Evolutionary conservation across 331 rosid genomes (phyloP), one percentile per base, ranked within the genome.

Genomic region (Erythrophleum ivorense): DNA sequence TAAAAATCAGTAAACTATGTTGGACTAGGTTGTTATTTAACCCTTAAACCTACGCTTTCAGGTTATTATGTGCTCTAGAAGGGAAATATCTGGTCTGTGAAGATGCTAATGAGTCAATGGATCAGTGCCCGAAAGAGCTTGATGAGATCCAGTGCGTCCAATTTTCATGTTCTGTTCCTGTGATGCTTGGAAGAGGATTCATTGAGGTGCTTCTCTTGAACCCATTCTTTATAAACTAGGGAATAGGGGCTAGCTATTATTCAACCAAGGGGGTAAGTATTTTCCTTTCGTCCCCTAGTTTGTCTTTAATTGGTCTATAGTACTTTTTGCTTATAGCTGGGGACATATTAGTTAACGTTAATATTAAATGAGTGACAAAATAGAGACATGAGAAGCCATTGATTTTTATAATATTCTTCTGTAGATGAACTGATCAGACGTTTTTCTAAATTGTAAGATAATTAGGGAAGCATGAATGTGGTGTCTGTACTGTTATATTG

Each of bases 61-160:
- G 97, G 94, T 84, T 92, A 85, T 86, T 92, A 73, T 92, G 98
- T 85, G 94, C 93, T 60, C 83, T 94, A 45, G 97, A 94, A 86
- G 98, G 98, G 78, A 86, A 86, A 57, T 92, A 88, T 94, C 84
- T 91, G 80, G 86, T 34, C 79, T 86, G 88, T 85, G 92, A 89
- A 86, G 83, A 87, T 88, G 78, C 87, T 72, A 64, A 81, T 12
- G 91, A 89, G 81, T 79, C 91, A 57, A 73, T 69, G 43, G 97
- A 90, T 45, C 92, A 86, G 71, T 54, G 71, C 79, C 79, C 70
- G 24, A 59, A 80, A 73, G 94, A 79, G 60, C 80, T 78, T 77
- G 88, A 89, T 81, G 93, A 85, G 75, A 83, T 85, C 69, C 94
- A 88, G 68, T 80, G 97, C 76, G 71, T 94, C 85, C 92, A 82